A percentile compares a stretch with the other conserved stretches of the same genome.
phyloP scores from a whole-genome alignment of 768 basidiomycete species.

The Holtermannia corniformis region DNA sequence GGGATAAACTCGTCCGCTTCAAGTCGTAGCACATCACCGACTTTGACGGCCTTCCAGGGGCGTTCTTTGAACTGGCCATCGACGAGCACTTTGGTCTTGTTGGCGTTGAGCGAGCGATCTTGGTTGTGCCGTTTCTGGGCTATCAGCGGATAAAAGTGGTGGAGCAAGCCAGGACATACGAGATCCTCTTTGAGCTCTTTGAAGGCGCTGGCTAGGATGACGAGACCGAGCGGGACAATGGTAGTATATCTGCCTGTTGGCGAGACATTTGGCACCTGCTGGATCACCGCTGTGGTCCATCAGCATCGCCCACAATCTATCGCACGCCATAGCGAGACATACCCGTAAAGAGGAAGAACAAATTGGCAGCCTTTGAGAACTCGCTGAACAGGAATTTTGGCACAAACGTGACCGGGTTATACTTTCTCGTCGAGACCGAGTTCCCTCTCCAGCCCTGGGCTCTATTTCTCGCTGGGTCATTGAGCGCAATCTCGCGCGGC shows the following conservation, averaged over 20 bases:
- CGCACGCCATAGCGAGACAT: background rate
- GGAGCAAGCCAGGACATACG: conserved; percentile 49
- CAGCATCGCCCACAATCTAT: background rate
- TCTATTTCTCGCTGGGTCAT: conserved; percentile 39
- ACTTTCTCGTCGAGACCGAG: conserved; percentile 88
- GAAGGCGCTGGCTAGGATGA: conserved; percentile 84
- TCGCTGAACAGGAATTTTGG: conserved; percentile 92
- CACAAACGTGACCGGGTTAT: conserved; percentile 73
- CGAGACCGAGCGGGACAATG: conserved; percentile 76
- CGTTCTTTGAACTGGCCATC: conserved; percentile 52
- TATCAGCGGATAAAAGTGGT: background rate
- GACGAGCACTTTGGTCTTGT: conserved; percentile 65
- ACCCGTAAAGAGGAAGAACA: conserved; percentile 94
- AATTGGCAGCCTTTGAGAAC: conserved; percentile 96
- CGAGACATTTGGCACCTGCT: conserved; percentile 95
- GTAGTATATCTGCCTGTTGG: conserved; percentile 94
- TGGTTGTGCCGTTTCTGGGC: conserved; percentile 83
- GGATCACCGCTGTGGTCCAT: conserved; percentile 60
- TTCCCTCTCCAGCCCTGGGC: conserved; percentile 67
- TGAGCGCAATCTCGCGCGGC: conserved; percentile 54
- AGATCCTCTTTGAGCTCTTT: conserved; percentile 94
- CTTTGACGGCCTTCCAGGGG: conserved; percentile 80
- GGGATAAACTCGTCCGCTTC: conserved; percentile 92
- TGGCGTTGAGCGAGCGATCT: conserved; percentile 80
- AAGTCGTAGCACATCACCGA: conserved; percentile 85